Evolutionary conservation across 2,329 filamentous ascomycete species (phyloP), one percentile per base, ranked within the genome.

Genomic region (Cordyceps tenuipes): DNA sequence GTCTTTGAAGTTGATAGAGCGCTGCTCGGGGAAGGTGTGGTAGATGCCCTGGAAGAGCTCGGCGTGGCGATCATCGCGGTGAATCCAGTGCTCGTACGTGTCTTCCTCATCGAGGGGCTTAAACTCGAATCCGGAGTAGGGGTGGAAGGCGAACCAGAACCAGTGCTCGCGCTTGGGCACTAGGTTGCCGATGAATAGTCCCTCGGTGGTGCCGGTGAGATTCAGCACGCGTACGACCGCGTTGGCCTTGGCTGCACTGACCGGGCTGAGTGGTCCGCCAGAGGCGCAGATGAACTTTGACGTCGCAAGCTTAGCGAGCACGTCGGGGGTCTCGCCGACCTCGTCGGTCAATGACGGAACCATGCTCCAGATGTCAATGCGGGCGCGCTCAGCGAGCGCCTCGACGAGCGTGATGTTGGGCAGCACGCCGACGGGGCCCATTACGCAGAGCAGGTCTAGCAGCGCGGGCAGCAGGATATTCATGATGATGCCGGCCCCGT

Each of bases 401-500:
- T 72, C 70, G 0, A 76, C 60, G 0, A 76, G 63, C 1, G 68
- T 64, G 1, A 76, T 66, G 49, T 75, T 75, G 1, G 73, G 72
- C 0, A 75, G 60, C 1, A 74, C 67, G 1, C 65, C 66, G 2
- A 63, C 46, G 1, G 75, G 74, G 0, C 74, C 74, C 26, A 76
- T 55, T 9, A 76, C 57, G 54, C 72, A 74, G 5, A 68, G 71
- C 0, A 76, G 60, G 7, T 66, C 62, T 19, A 72, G 75, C 1
- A 76, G 65, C 0, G 70, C 66, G 0, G 74, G 73, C 63, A 76
- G 66, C 0, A 76, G 41, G 21, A 76, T 71, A 59, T 77, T 62
- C 72, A 76, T 76, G 17, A 77, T 71, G 5, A 76, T 71, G 15
- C 75, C 75, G 0, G 75, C 74, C 1, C 72, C 72, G 46, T 69